Evolutionary conservation across 2,329 filamentous ascomycete species (phyloP), one percentile per base, ranked within the genome.

Genomic region (Cladophialophora exuberans): DNA sequence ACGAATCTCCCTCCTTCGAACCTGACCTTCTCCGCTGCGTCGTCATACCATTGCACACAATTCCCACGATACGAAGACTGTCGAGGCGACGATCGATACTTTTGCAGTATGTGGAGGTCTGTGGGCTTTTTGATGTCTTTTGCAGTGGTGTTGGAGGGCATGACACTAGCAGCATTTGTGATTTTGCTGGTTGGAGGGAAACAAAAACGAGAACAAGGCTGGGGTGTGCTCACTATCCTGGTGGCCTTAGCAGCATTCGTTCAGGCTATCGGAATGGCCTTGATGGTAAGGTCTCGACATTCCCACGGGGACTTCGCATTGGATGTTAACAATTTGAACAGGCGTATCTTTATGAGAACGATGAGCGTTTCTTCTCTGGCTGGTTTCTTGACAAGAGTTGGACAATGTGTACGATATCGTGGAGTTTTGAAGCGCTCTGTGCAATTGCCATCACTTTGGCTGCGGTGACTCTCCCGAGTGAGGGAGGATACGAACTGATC

Each of bases 81-180:
- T 72, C 75, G 77, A 52, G 81, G 79, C 64, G 81, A 83, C 48
- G 82, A 86, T 64, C 80, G 84, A 47, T 84, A 85, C 66, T 97
- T 97, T 74, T 97, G 94, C 78, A 88, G 85, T 65, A 88, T 95
- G 81, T 99, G 93, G 93, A 83, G 89, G 56, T 90, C 85, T 22
- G 85, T 90, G 30, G 91, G 89, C 20, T 97, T 97, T 73, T 74
- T 96, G 61, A 90, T 96, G 76, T 89, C 86, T 48, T 89, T 97
- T 65, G 83, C 88, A 6, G 83, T 90, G 31, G 85, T 96, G n/a
- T 70, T 94, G 33, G 87, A 96, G 71, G 81, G 94, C 35, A 90
- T 88, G 52, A 85, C 85, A 5, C 73, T 96, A n/a, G 85, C 96
- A 23, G 83, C 86, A 15, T 96, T 93, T 72, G 67, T 86, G 25